Evolutionary conservation across 2,329 filamentous ascomycete species (phyloP).

Genomic region (Domatiomyces globalis): DNA sequence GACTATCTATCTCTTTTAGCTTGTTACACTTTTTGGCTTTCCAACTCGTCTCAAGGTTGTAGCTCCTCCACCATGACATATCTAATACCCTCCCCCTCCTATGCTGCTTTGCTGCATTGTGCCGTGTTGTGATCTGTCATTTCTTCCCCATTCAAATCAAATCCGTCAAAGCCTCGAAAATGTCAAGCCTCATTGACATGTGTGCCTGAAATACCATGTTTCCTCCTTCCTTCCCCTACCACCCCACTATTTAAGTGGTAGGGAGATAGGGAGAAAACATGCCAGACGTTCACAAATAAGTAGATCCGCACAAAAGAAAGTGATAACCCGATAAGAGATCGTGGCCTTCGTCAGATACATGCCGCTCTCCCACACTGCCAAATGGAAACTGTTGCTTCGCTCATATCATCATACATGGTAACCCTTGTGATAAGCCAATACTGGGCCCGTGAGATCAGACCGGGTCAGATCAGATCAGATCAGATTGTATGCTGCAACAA

Average conservation of each 20-base stretch:
- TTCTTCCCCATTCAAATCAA: not conserved
- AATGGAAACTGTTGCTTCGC: not conserved
- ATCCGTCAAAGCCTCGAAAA: not conserved
- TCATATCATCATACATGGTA: not conserved
- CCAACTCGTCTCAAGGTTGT: too few relatives aligned
- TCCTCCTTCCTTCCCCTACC: not conserved
- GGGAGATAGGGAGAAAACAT: too few relatives aligned
- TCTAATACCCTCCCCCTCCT: not conserved
- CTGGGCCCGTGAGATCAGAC: not conserved
- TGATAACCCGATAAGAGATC: not conserved
- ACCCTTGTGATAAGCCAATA: not conserved
- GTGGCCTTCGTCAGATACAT: not conserved
- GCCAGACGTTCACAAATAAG: not conserved
- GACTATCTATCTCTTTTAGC: not conserved
- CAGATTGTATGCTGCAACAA: conserved; percentile 14
- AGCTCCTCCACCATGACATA: not conserved
- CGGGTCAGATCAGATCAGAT: not conserved
- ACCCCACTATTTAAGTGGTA: not conserved
- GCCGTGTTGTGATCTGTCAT: not conserved
- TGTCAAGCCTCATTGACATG: not conserved
- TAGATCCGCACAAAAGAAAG: not conserved
- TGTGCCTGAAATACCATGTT: not conserved
- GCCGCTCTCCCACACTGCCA: not conserved
- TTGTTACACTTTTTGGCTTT: not conserved
- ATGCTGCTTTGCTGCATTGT: not conserved